A percentile compares a stretch with the other conserved stretches of the same genome.
Evolutionary conservation across 2,329 filamentous ascomycete species (phyloP).

Genomic region (Stagonosporopsis vannaccii): DNA sequence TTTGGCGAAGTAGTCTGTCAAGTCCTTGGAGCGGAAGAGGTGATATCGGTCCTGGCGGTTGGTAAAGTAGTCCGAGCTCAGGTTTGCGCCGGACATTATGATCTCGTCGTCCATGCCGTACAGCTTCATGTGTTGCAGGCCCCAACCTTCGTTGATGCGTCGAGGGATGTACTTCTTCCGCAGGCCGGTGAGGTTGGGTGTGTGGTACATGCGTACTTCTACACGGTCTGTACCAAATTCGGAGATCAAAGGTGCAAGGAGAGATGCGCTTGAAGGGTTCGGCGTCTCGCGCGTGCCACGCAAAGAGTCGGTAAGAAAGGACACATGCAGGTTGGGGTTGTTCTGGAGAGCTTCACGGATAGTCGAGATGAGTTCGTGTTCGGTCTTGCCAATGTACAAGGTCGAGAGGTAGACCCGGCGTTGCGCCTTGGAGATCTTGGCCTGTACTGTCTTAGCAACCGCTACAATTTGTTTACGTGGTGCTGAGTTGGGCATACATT

Average conservation of each 20-base stretch:
- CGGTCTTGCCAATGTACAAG: constrained; percentile 92
- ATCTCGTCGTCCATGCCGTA: constrained; percentile 96
- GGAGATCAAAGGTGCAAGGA: constrained; percentile 80
- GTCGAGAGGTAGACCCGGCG: constrained; percentile 90
- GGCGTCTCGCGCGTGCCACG: constrained; percentile 92
- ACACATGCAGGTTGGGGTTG: constrained; percentile 80
- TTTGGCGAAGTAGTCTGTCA: constrained; percentile 82
- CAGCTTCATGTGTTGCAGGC: constrained; percentile 97
- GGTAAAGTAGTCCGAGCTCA: constrained; percentile 94
- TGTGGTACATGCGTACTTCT: constrained; percentile 97
- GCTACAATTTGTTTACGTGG: neutral
- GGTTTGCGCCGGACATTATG: constrained; percentile 86
- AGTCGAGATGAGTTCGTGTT: constrained; percentile 84
- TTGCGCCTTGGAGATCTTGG: constrained; percentile 82
- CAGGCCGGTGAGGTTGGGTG: constrained; percentile 88
- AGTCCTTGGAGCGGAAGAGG: constrained; percentile 77
- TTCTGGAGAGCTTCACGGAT: constrained; percentile 75
- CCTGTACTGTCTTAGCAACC: constrained; percentile 28
- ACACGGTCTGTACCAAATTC: constrained; percentile 87
- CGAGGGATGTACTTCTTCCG: constrained; percentile 84
- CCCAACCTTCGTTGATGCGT: constrained; percentile 97
- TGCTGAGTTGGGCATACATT: neutral
- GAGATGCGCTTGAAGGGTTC: constrained; percentile 82
- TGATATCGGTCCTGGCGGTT: constrained; percentile 96
- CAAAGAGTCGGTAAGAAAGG: constrained; percentile 88